Conservation (phyloP, 2,329 filamentous ascomycete genomes). For the Cladosporium austrohemisphaericum region DNA sequence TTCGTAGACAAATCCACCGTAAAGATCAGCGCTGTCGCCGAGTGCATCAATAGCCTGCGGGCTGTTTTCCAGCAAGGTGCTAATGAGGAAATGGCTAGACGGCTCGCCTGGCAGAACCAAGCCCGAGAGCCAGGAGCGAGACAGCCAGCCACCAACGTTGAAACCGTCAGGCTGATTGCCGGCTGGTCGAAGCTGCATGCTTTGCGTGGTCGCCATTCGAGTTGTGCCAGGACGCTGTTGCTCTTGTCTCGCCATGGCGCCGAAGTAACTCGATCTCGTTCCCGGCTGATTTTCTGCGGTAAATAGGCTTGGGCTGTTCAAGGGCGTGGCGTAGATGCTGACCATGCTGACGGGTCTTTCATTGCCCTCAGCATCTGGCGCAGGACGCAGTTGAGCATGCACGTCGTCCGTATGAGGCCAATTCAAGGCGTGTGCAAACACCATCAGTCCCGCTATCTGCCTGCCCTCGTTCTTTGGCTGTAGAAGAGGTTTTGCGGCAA, state of each 20-base stretch:
- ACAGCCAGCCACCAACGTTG: constrained; percentile 44
- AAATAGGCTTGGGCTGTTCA: constrained; percentile 20
- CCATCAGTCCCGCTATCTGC: constrained; percentile 49
- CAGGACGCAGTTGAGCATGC: constrained; percentile 4
- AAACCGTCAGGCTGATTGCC: constrained; percentile 10
- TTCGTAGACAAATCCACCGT: constrained; percentile 53
- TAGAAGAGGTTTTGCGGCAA: constrained; percentile 27
- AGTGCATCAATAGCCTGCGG: constrained; percentile 45
- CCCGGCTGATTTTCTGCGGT: not conserved
- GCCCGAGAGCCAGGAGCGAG: constrained; percentile 53
- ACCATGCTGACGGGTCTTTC: constrained; percentile 17
- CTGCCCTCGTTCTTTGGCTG: constrained; percentile 35
- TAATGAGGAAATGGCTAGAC: constrained; percentile 54
- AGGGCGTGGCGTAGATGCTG: constrained; percentile 21
- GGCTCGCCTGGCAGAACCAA: constrained; percentile 53
- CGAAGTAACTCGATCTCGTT: constrained; percentile 14
- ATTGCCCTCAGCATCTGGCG: not conserved
- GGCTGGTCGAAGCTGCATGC: constrained; percentile 21
- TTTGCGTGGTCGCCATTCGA: constrained; percentile 19
- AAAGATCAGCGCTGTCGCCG: constrained; percentile 50
- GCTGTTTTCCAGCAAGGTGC: constrained; percentile 54
- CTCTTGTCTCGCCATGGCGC: constrained; percentile 1
- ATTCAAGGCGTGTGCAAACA: constrained; percentile 48
- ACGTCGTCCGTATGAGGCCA: constrained; percentile 43
- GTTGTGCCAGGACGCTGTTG: constrained; percentile 15